Evolutionary conservation across 1,284 basidiomycete species (phyloP), one percentile per base, ranked within the genome.

Genomic region (Rhodotorula sp.): DNA sequence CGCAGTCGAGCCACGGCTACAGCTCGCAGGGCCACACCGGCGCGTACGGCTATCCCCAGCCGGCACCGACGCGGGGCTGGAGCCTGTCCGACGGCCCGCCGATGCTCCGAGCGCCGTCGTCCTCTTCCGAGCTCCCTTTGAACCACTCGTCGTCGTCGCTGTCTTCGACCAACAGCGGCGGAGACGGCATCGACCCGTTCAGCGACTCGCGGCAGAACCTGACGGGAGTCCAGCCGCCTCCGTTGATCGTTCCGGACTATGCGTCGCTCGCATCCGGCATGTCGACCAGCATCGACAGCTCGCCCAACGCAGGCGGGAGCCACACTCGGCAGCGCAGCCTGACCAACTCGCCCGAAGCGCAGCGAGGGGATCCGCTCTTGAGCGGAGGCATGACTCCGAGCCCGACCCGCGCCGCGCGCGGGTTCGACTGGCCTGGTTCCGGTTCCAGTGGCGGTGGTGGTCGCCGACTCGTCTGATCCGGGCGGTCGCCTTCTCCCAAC

Each of bases 31-130:
- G 31, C n/a, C 59, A 60, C 26, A 21, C 7, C 10, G 16, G 3
- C 12, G 21, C n/a, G 50, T 23, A 52, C 54, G 54, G 54, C 54
- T 28, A 55, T 5, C 16, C 48, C 5, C 21, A n/a, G n/a, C 26
- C 34, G 2, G 15, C 66, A 8, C 64, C 69, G 21, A 62, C 56
- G 12, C 65, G 65, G 19, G 61, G 66, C 48, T 73, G 70, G 67
- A 64, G 67, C n/a, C 62, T 73, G 49, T 66, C 69, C n/a, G 72
- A 71, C 63, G 54, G 19, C 5, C 62, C 62, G 43, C 43, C 54
- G 5, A 68, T 69, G 68, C 43, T 49, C 10, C 28, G 45, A 19
- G 48, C 65, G n/a, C 49, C 50, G 49, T 72, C 68, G 23, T 69
- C 63, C 26, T 48, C 52, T 23, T 68, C 70, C 26, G 26, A 26